These are phyloP conservation scores for Globisporangium lucens DNA, from an alignment of 352 stramenopile species.

Conservation along the genomic window DNA sequence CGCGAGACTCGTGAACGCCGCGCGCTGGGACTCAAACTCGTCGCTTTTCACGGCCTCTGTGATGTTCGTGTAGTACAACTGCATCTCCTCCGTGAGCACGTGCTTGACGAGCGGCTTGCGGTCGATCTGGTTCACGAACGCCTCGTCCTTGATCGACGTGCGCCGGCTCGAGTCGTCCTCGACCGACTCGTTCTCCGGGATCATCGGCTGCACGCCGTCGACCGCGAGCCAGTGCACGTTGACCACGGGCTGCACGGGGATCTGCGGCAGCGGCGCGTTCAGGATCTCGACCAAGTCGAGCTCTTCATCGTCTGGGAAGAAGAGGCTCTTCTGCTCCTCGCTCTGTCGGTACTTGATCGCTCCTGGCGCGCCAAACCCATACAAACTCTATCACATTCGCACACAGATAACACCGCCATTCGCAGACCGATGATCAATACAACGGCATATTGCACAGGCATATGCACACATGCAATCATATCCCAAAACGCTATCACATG, in stretches of 20 bases:
- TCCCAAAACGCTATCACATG: not conserved
- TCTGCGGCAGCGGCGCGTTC: conserved; percentile 68
- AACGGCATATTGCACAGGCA: not conserved
- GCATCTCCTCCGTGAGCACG: conserved; percentile 87
- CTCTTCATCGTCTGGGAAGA: conserved; percentile 74
- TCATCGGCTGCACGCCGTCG: conserved; percentile 76
- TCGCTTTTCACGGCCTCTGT: conserved; percentile 78
- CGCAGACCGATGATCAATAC: no score
- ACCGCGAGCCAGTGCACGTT: conserved; percentile 85
- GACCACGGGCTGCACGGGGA: conserved; percentile 66
- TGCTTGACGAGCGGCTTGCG: conserved; percentile 82
- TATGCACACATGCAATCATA: no score
- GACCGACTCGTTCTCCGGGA: conserved; percentile 80
- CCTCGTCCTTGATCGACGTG: conserved; percentile 78
- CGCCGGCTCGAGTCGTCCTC: conserved; percentile 64
- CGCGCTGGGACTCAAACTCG: conserved; percentile 68
- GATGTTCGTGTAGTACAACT: conserved; percentile 88
- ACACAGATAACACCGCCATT: no score
- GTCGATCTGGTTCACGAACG: conserved; percentile 63
- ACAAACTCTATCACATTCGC: conserved; percentile 39
- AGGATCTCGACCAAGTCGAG: conserved; percentile 65
- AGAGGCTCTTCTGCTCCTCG: conserved; percentile 57
- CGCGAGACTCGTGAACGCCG: conserved; percentile 73
- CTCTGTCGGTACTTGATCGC: conserved; percentile 55
- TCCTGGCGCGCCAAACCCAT: conserved; percentile 63